Base-by-base conservation (phyloP, 345 rosid genomes). In the Rhodamnia rubescens region DNA sequence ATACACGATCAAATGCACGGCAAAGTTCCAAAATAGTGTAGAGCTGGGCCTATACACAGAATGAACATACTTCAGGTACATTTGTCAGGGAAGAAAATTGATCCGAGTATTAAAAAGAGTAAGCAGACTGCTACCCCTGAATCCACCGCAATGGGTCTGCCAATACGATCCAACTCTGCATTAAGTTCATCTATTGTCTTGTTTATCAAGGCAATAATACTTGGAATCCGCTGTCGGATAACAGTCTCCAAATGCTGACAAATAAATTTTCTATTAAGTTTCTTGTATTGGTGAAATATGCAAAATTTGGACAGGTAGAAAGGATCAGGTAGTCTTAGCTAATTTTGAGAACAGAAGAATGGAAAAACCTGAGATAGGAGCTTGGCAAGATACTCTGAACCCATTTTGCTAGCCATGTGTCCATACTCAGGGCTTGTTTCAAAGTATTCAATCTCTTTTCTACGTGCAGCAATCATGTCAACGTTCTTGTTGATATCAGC, bases 401-500 rank as follows among this genome's bases (percentile, higher is more conserved):
- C 99, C 99, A 97, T 97, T 87, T 92, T 94, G 89, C 93, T 94
- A 26, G 99, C 92, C 87, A 97, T 89, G 90, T 97, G 99, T 83
- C 99, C 98, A 80, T 97, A 97, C 78, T 97, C 99, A 2, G 99
- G 98, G 90, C 99, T 94, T 83, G 97, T 93, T 92, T 97, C 98
- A 90, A 97, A 97, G 89, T 97, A 97, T 90, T 97, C 99, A 32
- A 89, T 92, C 91, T 97, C 99, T 89, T 96, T 97, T 53, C 95
- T 87, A 64, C 99, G 99, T 56, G 99, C 98, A 91, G 89, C 90
- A 89, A 92, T 91, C 98, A 97, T 97, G 90, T 97, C 99, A 74
- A 95, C 97, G 78, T 96, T 97, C 90, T 94, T 97, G 86, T 97
- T 97, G 91, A 97, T 97, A 84, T 97, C 99, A 86, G 99, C 98